These are phyloP conservation scores for Pecoramyces ruminantium DNA, from an alignment of 192 early-diverging fungal species.

Conservation along the genomic window DNA sequence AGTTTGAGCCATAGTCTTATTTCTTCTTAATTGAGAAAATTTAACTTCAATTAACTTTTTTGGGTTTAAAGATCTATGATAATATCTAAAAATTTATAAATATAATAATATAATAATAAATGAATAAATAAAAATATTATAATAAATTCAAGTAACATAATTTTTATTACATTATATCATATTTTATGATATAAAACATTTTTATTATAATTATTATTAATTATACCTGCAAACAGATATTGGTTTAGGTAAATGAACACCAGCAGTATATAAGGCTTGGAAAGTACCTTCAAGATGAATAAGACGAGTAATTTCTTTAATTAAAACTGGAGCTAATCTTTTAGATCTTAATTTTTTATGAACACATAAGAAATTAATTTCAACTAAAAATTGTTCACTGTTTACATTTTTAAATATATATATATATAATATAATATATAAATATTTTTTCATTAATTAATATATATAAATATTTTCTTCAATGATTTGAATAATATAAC, in stretches of 20 bases:
- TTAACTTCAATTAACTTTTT: constrained; percentile 86
- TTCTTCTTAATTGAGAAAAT: constrained; percentile 65
- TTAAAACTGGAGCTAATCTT: constrained; percentile 85
- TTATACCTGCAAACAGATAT: constrained; percentile 51
- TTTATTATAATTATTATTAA: background rate
- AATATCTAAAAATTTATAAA: constrained; percentile 42
- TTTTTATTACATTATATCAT: no score
- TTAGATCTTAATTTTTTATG: constrained; percentile 91
- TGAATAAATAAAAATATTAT: background rate
- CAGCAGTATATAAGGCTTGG: constrained; percentile 96
- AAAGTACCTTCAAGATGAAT: constrained; percentile 83
- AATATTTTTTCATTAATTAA: no score
- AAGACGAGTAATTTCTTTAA: constrained; percentile 91
- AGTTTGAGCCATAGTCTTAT: constrained; percentile 52
- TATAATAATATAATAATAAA: background rate
- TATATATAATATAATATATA: no score
- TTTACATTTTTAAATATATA: no score
- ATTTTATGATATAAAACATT: no score
- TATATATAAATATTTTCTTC: no score
- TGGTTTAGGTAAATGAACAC: constrained; percentile 76
- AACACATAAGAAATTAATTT: constrained; percentile 96
- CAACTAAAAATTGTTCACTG: constrained; percentile 50
- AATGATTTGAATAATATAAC: no score
- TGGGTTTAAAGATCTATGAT: constrained; percentile 83
- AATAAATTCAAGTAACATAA: background rate